These are phyloP conservation scores for Ceratobasidium sp. DNA, from an alignment of 1,284 basidiomycete species.

Conservation along the genomic window DNA sequence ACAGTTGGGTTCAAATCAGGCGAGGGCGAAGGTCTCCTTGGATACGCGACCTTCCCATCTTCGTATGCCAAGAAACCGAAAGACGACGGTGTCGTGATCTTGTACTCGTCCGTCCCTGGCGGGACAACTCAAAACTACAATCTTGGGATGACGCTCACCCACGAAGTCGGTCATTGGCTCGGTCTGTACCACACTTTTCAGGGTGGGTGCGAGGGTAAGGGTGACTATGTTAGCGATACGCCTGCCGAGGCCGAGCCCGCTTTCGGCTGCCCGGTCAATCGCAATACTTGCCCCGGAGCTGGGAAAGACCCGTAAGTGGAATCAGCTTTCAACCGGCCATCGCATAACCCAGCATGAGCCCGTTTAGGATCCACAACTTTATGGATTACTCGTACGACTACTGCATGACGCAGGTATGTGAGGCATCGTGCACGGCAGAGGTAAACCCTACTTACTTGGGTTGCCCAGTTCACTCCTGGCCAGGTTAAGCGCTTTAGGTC, in stretches of 20 bases:
- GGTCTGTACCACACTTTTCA: constrained; percentile 54
- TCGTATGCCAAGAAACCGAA: constrained; percentile 44
- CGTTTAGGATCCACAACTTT: constrained; percentile 42
- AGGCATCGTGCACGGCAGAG: neutral
- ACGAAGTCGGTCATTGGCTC: constrained; percentile 54
- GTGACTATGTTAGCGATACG: constrained; percentile 52
- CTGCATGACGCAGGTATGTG: constrained; percentile 47
- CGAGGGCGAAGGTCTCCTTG: constrained; percentile 13
- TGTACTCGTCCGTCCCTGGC: constrained; percentile 51
- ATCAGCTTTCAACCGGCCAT: neutral
- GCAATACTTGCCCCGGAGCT: constrained; percentile 47
- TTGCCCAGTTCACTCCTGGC: constrained; percentile 58
- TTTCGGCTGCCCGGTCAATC: constrained; percentile 46
- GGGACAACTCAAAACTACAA: constrained; percentile 51
- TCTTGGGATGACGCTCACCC: constrained; percentile 51
- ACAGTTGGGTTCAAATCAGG: constrained; percentile 45
- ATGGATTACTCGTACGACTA: constrained; percentile 46
- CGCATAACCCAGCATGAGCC: neutral
- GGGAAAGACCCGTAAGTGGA: constrained; percentile 46
- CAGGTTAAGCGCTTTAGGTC: constrained; percentile 58
- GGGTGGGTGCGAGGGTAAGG: constrained; percentile 51
- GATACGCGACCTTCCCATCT: constrained; percentile 35
- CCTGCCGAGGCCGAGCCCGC: constrained; percentile 46
- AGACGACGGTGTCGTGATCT: constrained; percentile 50
- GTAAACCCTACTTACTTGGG: too few species aligned